Conservation (phyloP, 2,329 filamentous ascomycete species). For the Drechslerella dactyloides region DNA sequence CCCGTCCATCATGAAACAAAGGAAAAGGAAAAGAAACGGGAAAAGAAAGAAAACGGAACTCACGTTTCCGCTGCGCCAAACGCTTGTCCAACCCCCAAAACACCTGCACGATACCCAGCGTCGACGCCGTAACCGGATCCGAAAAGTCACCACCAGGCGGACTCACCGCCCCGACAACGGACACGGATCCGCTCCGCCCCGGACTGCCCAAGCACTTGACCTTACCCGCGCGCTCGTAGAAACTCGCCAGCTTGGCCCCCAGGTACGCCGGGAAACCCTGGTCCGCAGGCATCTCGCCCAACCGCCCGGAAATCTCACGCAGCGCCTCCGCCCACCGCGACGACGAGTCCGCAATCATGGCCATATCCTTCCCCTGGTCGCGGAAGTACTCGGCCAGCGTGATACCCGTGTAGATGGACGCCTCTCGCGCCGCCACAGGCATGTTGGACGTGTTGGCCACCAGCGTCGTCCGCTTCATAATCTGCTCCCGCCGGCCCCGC, state of each 20-base stretch:
- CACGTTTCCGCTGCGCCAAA: slow-evolving; percentile 50
- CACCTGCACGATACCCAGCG: slow-evolving; percentile 95
- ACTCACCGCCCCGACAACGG: slow-evolving; percentile 95
- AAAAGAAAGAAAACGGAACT: slow-evolving; percentile 10
- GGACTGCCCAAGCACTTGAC: slow-evolving; percentile 85
- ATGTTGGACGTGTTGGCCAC: slow-evolving; percentile 99
- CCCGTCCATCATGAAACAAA: too few relatives aligned
- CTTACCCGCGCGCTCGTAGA: slow-evolving; percentile 97
- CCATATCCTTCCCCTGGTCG: slow-evolving; percentile 94
- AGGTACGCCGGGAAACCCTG: slow-evolving; percentile 99
- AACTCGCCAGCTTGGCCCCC: slow-evolving; percentile 93
- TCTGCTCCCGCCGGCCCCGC: slow-evolving; percentile 92
- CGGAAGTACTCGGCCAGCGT: slow-evolving; percentile 96
- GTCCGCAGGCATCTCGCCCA: slow-evolving; percentile 99
- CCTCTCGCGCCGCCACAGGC: slow-evolving; percentile 97
- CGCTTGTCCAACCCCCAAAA: slow-evolving; percentile 76
- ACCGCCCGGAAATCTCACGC: slow-evolving; percentile 96
- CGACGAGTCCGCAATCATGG: slow-evolving; percentile 99
- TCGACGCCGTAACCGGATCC: slow-evolving; percentile 92
- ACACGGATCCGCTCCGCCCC: slow-evolving; percentile 87
- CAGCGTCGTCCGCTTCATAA: slow-evolving; percentile 99
- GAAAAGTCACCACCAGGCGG: slow-evolving; percentile 99
- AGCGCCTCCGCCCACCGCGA: slow-evolving; percentile 98
- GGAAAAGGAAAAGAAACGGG: too few relatives aligned
- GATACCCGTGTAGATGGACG: slow-evolving; percentile 97